Percentiles rank a stretch among this genome's conserved stretches.
These are phyloP conservation scores for Gossypium herbaceum DNA, from an alignment of 345 rosid species.

Conservation along the genomic window DNA sequence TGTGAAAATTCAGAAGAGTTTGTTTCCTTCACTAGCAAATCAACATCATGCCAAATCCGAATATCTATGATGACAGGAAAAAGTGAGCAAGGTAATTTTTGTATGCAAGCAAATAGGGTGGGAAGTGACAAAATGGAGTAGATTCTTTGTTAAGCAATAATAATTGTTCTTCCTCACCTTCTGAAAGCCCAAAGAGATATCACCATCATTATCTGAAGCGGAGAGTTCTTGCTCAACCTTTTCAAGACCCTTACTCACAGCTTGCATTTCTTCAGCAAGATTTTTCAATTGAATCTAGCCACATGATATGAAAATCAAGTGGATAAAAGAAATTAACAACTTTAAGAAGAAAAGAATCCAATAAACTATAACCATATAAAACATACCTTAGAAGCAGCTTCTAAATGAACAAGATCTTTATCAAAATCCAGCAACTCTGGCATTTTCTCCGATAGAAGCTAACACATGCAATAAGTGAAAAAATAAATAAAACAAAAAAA, in stretches of 20 bases:
- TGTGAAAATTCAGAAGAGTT: background rate
- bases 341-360: constrained; percentile 17
- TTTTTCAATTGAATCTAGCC: constrained; percentile 85
- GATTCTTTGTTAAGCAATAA: background rate
- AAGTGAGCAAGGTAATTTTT: background rate
- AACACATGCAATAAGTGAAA: background rate
- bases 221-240: constrained; percentile 86
- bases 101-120: background rate
- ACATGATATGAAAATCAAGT: constrained; percentile 13
- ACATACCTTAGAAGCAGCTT: constrained; percentile 93
- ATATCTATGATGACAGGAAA: background rate
- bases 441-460: constrained; percentile 95
- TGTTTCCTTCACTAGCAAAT: background rate
- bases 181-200: constrained; percentile 74
- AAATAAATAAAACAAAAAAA: constrained; percentile 11
- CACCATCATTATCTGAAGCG: constrained; percentile 85
- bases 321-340: background rate
- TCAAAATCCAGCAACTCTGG: constrained; percentile 86
- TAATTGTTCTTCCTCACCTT: constrained; percentile 48
- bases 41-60: background rate
- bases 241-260: constrained; percentile 91
- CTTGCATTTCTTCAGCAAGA: constrained; percentile 99
- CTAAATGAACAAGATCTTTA: constrained; percentile 82
- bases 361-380: background rate
- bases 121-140: background rate